Conservation (phyloP, 352 stramenopile genomes). For the Globisporangium iwayamae region DNA sequence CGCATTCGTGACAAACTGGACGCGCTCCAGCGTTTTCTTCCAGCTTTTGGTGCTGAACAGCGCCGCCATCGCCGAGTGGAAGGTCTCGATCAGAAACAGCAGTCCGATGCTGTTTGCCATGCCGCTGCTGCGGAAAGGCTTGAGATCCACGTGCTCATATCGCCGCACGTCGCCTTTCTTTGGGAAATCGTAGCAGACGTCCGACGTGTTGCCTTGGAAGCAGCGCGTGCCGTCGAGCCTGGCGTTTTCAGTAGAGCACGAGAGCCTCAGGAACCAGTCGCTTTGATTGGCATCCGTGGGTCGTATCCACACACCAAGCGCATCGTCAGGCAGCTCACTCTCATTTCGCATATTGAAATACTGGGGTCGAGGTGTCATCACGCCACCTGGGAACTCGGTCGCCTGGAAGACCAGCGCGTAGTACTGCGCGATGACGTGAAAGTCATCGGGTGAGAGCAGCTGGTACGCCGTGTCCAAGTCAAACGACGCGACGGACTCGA, state of each 20-base stretch:
- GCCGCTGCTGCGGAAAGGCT: conserved; percentile 15
- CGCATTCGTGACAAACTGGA: conserved; percentile 17
- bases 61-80: conserved; percentile 24
- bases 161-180: conserved; percentile 18
- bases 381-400: conserved; percentile 27
- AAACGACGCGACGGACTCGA: conserved; percentile 23
- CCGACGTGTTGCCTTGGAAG: conserved; percentile 20
- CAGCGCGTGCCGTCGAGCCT: conserved; percentile 24
- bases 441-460: conserved; percentile 25
- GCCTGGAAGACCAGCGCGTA: conserved; percentile 35
- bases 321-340: conserved; percentile 12
- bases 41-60: conserved; percentile 30
- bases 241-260: conserved; percentile 19
- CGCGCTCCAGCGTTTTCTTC: conserved; percentile 24
- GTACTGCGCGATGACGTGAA: conserved; percentile 24
- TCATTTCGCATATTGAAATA: conserved; percentile 10
- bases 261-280: conserved; percentile 24
- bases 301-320: conserved; percentile 25
- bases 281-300: conserved; percentile 18
- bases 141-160: conserved; percentile 17
- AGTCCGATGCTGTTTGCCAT: conserved; percentile 27
- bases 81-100: conserved; percentile 25
- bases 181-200: conserved; percentile 30
- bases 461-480: conserved; percentile 28
- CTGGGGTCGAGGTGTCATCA: conserved; percentile 22